phyloP scores from a whole-genome alignment of 164 flowering plant genomes.

The Tinospora cordifolia region DNA sequence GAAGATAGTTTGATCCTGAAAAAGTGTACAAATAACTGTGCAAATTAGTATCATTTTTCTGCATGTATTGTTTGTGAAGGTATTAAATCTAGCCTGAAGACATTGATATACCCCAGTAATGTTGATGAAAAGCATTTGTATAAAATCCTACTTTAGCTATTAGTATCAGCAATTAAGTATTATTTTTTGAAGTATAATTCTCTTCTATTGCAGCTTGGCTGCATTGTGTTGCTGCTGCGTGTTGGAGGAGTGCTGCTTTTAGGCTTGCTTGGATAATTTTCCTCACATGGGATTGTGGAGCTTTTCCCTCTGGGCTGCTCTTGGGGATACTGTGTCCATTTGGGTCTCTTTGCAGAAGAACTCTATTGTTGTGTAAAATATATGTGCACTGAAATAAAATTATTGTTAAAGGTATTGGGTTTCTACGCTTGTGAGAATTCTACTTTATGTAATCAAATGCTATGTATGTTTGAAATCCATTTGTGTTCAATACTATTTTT shows the following conservation, averaged over 20 bases:
- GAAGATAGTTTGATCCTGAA: too few species aligned
- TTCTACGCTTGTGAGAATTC: neutral
- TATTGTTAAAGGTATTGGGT: neutral
- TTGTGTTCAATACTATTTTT: too few species aligned
- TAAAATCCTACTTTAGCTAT: too few species aligned
- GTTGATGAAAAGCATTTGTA: neutral
- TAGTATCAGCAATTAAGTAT: too few species aligned
- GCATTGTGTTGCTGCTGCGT: conserved; percentile 31
- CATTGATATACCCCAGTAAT: too few species aligned
- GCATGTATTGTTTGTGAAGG: too few species aligned
- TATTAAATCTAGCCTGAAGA: too few species aligned
- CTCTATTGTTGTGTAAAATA: neutral
- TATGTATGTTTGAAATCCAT: too few species aligned
- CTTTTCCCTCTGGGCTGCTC: neutral
- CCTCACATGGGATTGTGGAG: neutral
- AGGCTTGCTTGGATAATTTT: too few species aligned
- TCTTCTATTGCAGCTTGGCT: conserved; percentile 20
- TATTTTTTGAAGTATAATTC: too few species aligned
- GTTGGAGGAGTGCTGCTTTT: conserved; percentile 26
- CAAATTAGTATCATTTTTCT: too few species aligned
- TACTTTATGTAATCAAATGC: neutral
- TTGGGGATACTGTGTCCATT: neutral
- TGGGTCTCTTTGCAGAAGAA: neutral
- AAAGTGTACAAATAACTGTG: too few species aligned
- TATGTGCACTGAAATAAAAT: neutral